These are phyloP conservation scores for Dujonia santamariae DNA, from an alignment of 1,139 yeast species.

Conservation along the genomic window DNA sequence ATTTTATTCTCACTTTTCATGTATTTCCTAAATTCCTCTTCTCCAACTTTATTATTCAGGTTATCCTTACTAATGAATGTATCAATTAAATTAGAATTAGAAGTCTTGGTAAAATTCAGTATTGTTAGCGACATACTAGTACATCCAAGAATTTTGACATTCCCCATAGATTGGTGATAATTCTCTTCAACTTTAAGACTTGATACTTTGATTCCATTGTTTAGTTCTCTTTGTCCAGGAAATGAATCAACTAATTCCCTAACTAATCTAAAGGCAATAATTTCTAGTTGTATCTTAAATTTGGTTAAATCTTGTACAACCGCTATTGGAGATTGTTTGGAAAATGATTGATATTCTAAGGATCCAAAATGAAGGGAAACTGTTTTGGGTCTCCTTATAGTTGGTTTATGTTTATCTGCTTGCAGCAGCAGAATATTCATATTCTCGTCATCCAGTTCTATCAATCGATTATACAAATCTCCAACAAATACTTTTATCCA, in stretches of 20 bases:
- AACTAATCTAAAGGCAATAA: conserved; percentile 29
- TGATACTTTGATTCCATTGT: conserved; percentile 22
- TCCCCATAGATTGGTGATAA: too few relatives aligned
- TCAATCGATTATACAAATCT: conserved; percentile 67
- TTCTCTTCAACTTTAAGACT: too few relatives aligned
- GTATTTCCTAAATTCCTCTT: conserved; percentile 9
- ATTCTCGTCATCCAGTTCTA: conserved; percentile 73
- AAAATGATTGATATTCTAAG: conserved; percentile 22
- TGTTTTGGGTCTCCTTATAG: conserved; percentile 51
- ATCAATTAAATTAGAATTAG: conserved; percentile 44
- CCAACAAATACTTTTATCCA: conserved; percentile 87
- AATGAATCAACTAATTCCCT: conserved; percentile 27
- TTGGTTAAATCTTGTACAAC: conserved; percentile 37
- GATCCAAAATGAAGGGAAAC: conserved; percentile 36
- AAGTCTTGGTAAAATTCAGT: conserved; percentile 49
- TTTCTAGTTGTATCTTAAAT: conserved; percentile 26
- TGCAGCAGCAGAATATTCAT: conserved; percentile 30
- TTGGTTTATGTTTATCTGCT: conserved; percentile 18
- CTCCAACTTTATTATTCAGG: conserved; percentile 8
- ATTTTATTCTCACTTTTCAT: too few relatives aligned
- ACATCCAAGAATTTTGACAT: conserved; percentile 44
- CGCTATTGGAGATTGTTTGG: conserved; percentile 47
- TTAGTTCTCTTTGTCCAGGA: conserved; percentile 31
- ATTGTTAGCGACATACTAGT: conserved; percentile 48
- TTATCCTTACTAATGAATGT: conserved; percentile 32